These are phyloP conservation scores for Zygoascus biomembranicola DNA, from an alignment of 805 yeast genomes.

Conservation along the genomic window DNA sequence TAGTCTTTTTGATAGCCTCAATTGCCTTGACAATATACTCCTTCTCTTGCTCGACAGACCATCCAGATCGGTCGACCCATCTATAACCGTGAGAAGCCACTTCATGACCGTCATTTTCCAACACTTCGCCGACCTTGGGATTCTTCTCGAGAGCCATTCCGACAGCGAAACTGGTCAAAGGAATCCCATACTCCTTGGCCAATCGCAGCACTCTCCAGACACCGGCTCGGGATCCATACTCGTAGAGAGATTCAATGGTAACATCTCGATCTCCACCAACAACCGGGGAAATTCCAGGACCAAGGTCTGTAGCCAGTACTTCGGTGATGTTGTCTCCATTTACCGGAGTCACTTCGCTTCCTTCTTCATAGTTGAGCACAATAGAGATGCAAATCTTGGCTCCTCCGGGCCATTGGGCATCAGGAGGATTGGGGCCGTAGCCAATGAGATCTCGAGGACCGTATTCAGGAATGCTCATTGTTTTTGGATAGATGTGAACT, in stretches of 20 bases:
- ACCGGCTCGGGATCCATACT: constrained; percentile 30
- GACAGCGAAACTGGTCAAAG: constrained; percentile 32
- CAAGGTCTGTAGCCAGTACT: constrained; percentile 7
- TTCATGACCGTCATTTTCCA: constrained; percentile 33
- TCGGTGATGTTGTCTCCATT: constrained; percentile 23
- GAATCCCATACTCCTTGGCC: constrained; percentile 28
- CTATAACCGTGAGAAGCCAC: constrained; percentile 33
- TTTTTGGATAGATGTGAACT: not conserved
- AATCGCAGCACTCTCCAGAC: constrained; percentile 30
- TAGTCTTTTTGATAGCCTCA: constrained; percentile 24
- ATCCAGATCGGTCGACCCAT: constrained; percentile 29
- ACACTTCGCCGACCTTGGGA: constrained; percentile 30
- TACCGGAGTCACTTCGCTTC: constrained; percentile 26
- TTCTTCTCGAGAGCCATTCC: constrained; percentile 32
- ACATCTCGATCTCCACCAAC: constrained; percentile 8
- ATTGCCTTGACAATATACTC: constrained; percentile 28
- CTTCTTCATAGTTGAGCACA: constrained; percentile 31
- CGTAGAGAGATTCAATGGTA: constrained; percentile 29
- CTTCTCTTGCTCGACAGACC: constrained; percentile 28
- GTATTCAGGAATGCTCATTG: constrained; percentile 11
- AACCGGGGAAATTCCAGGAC: constrained; percentile 7
- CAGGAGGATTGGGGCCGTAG: constrained; percentile 26
- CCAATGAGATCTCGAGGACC: constrained; percentile 26
- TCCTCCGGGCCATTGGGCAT: constrained; percentile 30
- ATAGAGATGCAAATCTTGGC: constrained; percentile 28